Base-by-base conservation (phyloP, 306 rosid species). In the Trichosanthes truncata region DNA sequence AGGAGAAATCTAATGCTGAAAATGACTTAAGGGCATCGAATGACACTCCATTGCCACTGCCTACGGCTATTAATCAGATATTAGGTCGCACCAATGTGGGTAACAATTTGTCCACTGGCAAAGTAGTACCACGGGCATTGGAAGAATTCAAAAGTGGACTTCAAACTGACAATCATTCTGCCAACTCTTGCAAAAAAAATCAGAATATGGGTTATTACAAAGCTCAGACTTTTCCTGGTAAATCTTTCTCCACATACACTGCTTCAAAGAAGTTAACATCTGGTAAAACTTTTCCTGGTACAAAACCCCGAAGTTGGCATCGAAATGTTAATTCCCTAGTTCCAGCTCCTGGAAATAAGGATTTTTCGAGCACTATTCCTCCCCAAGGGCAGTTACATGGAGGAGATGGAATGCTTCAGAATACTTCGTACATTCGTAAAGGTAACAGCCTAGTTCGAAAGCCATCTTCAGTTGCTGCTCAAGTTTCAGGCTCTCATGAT, bases 361-460 rank as follows among this genome's bases (percentile, higher is more conserved):
- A 79, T 80, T 85, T 36, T 23, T 63, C 81, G 36, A 87, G 84
- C 69, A 46, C 61, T 55, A 36, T 83, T 83, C 87, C 90, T 86
- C 82, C 85, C 62, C 87, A 76, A 84, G 84, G 85, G 83, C 83
- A 89, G 81, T 82, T 83, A 74, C 80, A 84, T 20, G 89, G 83
- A 56, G 81, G 76, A 59, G 85, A 87, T 80, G 89, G 82, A 68
- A 90, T 85, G 49, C 31, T 83, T 72, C 93, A 84, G 61, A 86
- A 83, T 86, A 87, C 87, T 86, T 91, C 94, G 53, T 95, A 93
- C 86, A 87, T 93, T 73, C 99, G 97, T 78, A 95, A 93, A 82
- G 99, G 99, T 66, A 92, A 95, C 83, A 93, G 94, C 88, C 93
- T 93, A 29, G 93, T 90, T 38, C 88, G 97, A 86, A 91, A 86